Evolutionary conservation across 345 rosid genomes (phyloP).

Genomic region (Noccaea caerulescens): DNA sequence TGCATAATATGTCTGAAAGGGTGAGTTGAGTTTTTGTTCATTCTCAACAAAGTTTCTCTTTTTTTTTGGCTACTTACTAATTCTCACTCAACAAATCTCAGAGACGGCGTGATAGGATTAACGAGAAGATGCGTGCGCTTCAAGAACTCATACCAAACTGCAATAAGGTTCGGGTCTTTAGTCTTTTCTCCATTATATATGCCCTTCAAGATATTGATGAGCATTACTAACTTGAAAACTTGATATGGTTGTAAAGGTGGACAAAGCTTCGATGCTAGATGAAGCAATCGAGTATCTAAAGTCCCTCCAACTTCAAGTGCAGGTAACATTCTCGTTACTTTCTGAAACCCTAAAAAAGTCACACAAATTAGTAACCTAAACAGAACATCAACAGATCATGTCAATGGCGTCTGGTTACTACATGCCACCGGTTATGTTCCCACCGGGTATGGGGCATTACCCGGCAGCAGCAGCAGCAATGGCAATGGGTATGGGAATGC

Average conservation of each 20-base stretch:
- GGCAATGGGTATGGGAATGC: slow-evolving; percentile 78
- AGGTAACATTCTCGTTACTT: slow-evolving; percentile 50
- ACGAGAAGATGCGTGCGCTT: slow-evolving; percentile 90
- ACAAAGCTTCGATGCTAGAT: slow-evolving; percentile 97
- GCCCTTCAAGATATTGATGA: neutral
- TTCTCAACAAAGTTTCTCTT: slow-evolving; percentile 25
- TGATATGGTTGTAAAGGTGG: slow-evolving; percentile 64
- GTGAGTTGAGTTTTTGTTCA: slow-evolving; percentile 49
- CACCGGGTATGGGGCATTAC: slow-evolving; percentile 70
- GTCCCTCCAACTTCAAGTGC: slow-evolving; percentile 88
- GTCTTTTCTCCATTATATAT: neutral
- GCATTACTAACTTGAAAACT: slow-evolving; percentile 29
- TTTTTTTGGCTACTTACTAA: slow-evolving; percentile 29
- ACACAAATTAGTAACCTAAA: slow-evolving; percentile 7
- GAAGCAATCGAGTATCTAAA: slow-evolving; percentile 94
- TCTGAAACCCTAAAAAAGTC: slow-evolving; percentile 21
- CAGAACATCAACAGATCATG: slow-evolving; percentile 62
- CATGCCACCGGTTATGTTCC: slow-evolving; percentile 77
- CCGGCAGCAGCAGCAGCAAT: slow-evolving; percentile 63
- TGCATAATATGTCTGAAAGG: slow-evolving; percentile 96
- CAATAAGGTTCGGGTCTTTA: slow-evolving; percentile 59
- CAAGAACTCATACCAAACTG: slow-evolving; percentile 97
- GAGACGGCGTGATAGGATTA: slow-evolving; percentile 92
- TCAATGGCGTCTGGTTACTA: slow-evolving; percentile 78
- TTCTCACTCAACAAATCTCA: slow-evolving; percentile 43